Evolutionary conservation across 2,329 filamentous ascomycete genomes (phyloP).

Genomic region (Cladophialophora chaetospira): DNA sequence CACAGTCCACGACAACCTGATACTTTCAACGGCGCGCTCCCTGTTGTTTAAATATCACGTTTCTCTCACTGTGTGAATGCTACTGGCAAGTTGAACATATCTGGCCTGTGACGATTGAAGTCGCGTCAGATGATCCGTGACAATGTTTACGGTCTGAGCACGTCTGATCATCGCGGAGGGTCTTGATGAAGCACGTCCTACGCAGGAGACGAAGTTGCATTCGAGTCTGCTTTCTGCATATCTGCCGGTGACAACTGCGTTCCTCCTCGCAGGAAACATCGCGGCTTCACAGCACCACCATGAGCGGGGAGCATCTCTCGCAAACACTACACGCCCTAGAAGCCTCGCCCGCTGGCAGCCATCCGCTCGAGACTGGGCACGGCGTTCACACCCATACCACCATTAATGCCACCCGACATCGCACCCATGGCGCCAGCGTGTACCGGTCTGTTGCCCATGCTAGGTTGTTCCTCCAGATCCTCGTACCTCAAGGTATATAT

Average conservation of each 20-base stretch:
- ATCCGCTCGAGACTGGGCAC: slow-evolving; percentile 33
- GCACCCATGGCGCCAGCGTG: slow-evolving; percentile 26
- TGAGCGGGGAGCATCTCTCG: no score
- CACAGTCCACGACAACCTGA: no score
- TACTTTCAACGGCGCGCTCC: no score
- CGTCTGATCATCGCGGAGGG: no score
- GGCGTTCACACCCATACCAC: slow-evolving; percentile 30
- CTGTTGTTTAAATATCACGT: no score
- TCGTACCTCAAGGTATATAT: slow-evolving; percentile 54
- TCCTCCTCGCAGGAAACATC: no score
- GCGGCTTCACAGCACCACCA: no score
- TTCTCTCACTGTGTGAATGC: no score
- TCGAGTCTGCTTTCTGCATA: neutral
- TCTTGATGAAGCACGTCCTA: neutral
- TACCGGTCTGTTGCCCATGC: slow-evolving; percentile 29
- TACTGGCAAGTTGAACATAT: no score
- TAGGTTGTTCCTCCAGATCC: slow-evolving; percentile 48
- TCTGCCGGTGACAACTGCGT: neutral
- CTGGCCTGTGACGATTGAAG: no score
- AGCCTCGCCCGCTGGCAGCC: slow-evolving; percentile 30
- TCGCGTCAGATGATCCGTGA: no score
- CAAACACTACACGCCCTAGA: no score
- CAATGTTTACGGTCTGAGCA: neutral
- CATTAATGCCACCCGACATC: slow-evolving; percentile 23
- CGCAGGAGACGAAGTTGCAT: neutral